phyloP scores from a whole-genome alignment of 345 rosid species.

The Heritiera fomes region DNA sequence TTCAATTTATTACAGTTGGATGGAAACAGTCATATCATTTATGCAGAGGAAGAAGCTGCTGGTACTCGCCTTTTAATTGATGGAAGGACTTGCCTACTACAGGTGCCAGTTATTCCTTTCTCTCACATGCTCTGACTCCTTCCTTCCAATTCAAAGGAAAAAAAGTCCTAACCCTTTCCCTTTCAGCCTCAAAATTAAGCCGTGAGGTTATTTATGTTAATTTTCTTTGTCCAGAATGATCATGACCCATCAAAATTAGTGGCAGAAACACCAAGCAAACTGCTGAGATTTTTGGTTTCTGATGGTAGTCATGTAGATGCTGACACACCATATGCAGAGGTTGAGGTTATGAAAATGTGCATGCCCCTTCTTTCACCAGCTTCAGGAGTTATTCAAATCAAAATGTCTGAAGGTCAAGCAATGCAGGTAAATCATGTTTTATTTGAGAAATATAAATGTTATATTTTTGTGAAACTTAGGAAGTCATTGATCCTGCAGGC shows the following conservation, averaged over 20 bases:
- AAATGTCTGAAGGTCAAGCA: slow-evolving; percentile 98
- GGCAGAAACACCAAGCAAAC: slow-evolving; percentile 99
- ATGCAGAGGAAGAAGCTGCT: slow-evolving; percentile 99
- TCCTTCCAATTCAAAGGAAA: neutral
- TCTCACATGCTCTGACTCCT: slow-evolving; percentile 4
- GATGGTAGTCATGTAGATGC: slow-evolving; percentile 94
- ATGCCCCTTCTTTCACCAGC: slow-evolving; percentile 99
- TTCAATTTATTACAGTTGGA: slow-evolving; percentile 60
- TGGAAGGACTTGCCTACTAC: slow-evolving; percentile 98
- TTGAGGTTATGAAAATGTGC: slow-evolving; percentile 99
- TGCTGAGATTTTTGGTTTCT: slow-evolving; percentile 83
- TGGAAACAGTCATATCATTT: slow-evolving; percentile 98
- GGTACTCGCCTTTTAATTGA: slow-evolving; percentile 99
- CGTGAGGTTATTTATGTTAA: slow-evolving; percentile 18
- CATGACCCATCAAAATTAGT: slow-evolving; percentile 97
- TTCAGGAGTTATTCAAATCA: slow-evolving; percentile 77
- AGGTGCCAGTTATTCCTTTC: slow-evolving; percentile 42
- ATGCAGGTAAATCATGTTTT: slow-evolving; percentile 72
- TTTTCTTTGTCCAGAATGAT: slow-evolving; percentile 62
- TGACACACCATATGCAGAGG: slow-evolving; percentile 94
- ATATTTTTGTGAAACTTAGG: slow-evolving; percentile 18
- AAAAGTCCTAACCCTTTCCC: neutral
- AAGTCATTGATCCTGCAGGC: slow-evolving; percentile 54
- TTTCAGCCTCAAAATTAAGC: neutral
- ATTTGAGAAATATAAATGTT: neutral